Conservation (phyloP, 1,139 yeast species). For the Pichia inconspicua region DNA sequence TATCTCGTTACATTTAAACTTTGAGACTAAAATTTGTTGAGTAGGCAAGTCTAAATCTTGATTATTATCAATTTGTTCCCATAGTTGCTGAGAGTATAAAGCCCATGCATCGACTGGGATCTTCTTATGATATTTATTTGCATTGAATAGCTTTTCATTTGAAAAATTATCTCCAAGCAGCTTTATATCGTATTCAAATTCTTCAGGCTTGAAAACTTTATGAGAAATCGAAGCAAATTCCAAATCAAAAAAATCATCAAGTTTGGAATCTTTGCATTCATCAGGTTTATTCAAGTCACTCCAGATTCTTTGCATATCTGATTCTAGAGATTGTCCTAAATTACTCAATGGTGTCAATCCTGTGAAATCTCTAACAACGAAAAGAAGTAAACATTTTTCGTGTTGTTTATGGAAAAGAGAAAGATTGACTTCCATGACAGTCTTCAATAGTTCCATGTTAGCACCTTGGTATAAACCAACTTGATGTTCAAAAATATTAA, state of each 20-base stretch:
- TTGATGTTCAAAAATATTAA: conserved; percentile 95
- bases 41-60: conserved; percentile 94
- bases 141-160: conserved; percentile 44
- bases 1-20: conserved; percentile 91
- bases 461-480: conserved; percentile 97
- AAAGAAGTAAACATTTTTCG: conserved; percentile 69
- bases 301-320: conserved; percentile 78
- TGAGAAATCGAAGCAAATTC: conserved; percentile 79
- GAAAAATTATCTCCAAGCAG: conserved; percentile 54
- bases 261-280: conserved; percentile 42
- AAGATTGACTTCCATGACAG: conserved; percentile 92
- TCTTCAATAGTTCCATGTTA: conserved; percentile 87
- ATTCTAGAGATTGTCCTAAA: conserved; percentile 56
- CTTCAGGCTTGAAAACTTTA: conserved; percentile 70
- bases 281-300: conserved; percentile 63
- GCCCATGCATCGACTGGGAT: conserved; percentile 97
- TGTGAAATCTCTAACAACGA: conserved; percentile 87
- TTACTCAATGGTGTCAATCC: conserved; percentile 80
- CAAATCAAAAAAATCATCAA: conserved; percentile 78
- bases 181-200: conserved; percentile 59
- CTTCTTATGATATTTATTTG: conserved; percentile 67
- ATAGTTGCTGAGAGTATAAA: conserved; percentile 79
- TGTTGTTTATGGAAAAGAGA: conserved; percentile 56
- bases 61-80: conserved; percentile 90
- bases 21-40: conserved; percentile 89